phyloP scores from a whole-genome alignment of 2,329 filamentous ascomycete species.

The Xylariaceae sp. region DNA sequence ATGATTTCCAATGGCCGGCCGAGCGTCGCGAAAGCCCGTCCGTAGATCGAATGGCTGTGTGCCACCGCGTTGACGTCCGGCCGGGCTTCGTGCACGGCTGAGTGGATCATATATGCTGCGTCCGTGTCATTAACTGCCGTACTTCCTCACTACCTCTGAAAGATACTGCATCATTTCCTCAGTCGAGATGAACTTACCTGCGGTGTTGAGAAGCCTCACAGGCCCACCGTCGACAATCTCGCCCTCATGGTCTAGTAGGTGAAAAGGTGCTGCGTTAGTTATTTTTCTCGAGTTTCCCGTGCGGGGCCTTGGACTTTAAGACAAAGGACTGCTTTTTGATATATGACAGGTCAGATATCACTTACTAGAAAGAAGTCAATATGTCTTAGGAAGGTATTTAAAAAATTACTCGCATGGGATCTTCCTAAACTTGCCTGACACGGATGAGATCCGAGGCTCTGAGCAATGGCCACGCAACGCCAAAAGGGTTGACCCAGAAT shows the following conservation, averaged over 20 bases:
- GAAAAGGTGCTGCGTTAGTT: too few relatives aligned
- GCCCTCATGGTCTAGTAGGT: conserved; percentile 58
- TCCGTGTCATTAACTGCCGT: background rate
- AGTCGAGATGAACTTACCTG: conserved; percentile 17
- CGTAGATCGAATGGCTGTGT: conserved; percentile 54
- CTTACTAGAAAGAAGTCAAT: too few relatives aligned
- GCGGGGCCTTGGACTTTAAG: too few relatives aligned
- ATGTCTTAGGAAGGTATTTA: too few relatives aligned
- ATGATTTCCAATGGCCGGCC: conserved; percentile 63
- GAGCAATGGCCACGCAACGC: conserved; percentile 59
- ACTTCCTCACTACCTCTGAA: background rate
- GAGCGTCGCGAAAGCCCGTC: conserved; percentile 58
- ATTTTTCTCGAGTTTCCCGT: too few relatives aligned
- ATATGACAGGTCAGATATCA: too few relatives aligned
- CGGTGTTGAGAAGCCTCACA: conserved; percentile 35
- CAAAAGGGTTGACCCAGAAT: conserved; percentile 69
- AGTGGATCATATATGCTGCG: conserved; percentile 48
- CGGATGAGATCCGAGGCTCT: conserved; percentile 66
- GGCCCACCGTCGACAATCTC: conserved; percentile 61
- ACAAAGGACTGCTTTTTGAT: too few relatives aligned
- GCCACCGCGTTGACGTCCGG: conserved; percentile 54
- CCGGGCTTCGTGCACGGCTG: conserved; percentile 51
- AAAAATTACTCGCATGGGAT: too few relatives aligned
- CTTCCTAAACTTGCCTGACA: too few relatives aligned
- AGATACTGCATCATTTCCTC: background rate